A percentile compares a stretch with the other conserved stretches of the same genome.
Evolutionary conservation across 306 rosid species (phyloP).

Genomic region (Lablab purpureus): DNA sequence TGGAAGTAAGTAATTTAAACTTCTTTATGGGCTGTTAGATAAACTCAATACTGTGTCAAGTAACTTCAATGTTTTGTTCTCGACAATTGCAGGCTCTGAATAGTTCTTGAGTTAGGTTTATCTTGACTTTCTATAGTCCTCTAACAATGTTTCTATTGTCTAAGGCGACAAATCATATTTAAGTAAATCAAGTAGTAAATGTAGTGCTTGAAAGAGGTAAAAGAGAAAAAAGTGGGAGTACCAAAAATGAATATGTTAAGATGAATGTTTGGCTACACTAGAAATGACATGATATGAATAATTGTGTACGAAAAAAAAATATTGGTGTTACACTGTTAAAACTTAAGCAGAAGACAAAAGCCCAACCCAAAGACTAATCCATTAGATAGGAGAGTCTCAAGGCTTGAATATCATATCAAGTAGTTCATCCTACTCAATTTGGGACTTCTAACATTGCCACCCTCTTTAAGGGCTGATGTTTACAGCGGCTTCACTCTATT

Average conservation of each 20-base stretch:
- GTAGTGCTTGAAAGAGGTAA: background rate
- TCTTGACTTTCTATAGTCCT: constrained; percentile 18
- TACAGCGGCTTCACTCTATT: too few species aligned
- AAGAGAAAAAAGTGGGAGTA: background rate
- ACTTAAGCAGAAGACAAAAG: background rate
- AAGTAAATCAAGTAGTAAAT: background rate
- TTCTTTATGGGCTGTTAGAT: background rate
- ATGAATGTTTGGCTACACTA: background rate
- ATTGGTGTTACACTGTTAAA: background rate
- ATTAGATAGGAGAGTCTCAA: too few species aligned
- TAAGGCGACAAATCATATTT: constrained; percentile 7
- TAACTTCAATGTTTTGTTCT: constrained; percentile 11
- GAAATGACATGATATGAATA: background rate
- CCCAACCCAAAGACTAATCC: too few species aligned
- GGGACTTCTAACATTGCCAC: too few species aligned
- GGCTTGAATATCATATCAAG: too few species aligned
- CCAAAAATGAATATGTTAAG: background rate
- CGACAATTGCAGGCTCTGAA: constrained; percentile 4
- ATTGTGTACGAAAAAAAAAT: background rate
- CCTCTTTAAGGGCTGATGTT: too few species aligned
- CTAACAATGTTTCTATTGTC: background rate
- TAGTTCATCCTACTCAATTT: too few species aligned
- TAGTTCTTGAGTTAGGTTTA: background rate
- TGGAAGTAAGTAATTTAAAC: background rate
- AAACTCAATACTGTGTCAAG: background rate